Conservation (phyloP, 106 monocot genomes). For the Allium cepa region DNA sequence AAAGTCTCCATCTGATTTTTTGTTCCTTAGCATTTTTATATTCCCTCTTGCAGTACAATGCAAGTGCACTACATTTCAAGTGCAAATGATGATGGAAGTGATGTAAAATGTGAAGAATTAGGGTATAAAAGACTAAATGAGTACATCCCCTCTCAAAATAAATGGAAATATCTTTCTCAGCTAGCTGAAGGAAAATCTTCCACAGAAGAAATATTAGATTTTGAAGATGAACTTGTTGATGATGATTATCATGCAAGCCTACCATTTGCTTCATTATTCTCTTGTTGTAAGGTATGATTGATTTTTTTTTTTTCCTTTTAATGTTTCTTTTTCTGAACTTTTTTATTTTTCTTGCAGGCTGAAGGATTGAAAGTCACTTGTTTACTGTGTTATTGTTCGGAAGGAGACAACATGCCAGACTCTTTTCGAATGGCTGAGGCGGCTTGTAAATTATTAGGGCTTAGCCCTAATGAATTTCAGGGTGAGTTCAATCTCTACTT, state of each 20-base stretch:
- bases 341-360: constrained; percentile 30
- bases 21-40: too few relatives aligned
- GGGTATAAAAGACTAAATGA: constrained; percentile 89
- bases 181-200: constrained; percentile 46
- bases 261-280: constrained; percentile 88
- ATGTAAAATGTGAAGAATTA: constrained; percentile 50
- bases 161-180: constrained; percentile 58
- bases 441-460: constrained; percentile 52
- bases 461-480: constrained; percentile 29
- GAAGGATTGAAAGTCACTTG: constrained; percentile 90
- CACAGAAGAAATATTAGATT: constrained; percentile 22
- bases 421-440: constrained; percentile 76
- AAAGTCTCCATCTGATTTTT: too few relatives aligned
- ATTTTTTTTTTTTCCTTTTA: too few relatives aligned
- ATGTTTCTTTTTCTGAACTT: background rate
- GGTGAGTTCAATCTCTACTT: constrained; percentile 24
- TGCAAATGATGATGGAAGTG: constrained; percentile 41
- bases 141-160: constrained; percentile 56
- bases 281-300: constrained; percentile 66
- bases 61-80: constrained; percentile 90
- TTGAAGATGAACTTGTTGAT: constrained; percentile 53
- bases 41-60: constrained; percentile 32
- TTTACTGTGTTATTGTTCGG: constrained; percentile 82
- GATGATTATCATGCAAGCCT: constrained; percentile 79
- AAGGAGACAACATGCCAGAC: constrained; percentile 92